phyloP scores from a whole-genome alignment of 306 rosid genomes.

The Fagus crenata region DNA sequence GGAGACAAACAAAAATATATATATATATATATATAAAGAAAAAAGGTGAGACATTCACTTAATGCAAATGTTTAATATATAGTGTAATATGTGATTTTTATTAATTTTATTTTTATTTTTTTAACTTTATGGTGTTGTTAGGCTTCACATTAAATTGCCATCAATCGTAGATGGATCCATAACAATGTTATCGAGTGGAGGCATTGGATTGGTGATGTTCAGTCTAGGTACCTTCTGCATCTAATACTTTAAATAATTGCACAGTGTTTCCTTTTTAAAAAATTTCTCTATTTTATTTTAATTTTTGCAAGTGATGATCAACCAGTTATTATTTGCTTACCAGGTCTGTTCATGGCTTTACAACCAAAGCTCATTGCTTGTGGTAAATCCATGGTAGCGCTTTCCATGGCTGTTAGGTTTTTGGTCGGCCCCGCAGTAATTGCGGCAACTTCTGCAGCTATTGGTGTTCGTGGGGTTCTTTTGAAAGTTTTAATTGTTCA shows the following conservation, averaged over 20 bases:
- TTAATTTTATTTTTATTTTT: too few species aligned
- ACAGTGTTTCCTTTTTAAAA: too few species aligned
- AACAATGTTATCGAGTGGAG: constrained; percentile 79
- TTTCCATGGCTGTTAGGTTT: constrained; percentile 93
- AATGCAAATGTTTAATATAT: too few species aligned
- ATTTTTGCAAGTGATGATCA: neutral
- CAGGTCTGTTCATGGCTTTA: constrained; percentile 92
- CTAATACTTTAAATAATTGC: too few species aligned
- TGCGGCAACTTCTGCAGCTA: constrained; percentile 73
- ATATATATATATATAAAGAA: too few species aligned
- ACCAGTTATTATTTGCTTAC: neutral
- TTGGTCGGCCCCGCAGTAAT: constrained; percentile 85
- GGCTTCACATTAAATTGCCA: constrained; percentile 85
- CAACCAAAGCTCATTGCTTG: constrained; percentile 87
- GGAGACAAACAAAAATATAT: too few species aligned
- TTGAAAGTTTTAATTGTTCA: constrained; percentile 82
- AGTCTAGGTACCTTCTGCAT: constrained; percentile 56
- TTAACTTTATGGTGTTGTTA: neutral
- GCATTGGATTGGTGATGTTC: constrained; percentile 94
- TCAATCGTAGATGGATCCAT: constrained; percentile 77
- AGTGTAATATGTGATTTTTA: too few species aligned
- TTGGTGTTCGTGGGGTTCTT: constrained; percentile 77
- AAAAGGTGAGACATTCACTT: too few species aligned
- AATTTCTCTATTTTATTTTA: too few species aligned
- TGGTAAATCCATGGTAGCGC: constrained; percentile 80